Base-by-base conservation (phyloP, 139 green algal species). In the Zygnema circumcarinatum region DNA sequence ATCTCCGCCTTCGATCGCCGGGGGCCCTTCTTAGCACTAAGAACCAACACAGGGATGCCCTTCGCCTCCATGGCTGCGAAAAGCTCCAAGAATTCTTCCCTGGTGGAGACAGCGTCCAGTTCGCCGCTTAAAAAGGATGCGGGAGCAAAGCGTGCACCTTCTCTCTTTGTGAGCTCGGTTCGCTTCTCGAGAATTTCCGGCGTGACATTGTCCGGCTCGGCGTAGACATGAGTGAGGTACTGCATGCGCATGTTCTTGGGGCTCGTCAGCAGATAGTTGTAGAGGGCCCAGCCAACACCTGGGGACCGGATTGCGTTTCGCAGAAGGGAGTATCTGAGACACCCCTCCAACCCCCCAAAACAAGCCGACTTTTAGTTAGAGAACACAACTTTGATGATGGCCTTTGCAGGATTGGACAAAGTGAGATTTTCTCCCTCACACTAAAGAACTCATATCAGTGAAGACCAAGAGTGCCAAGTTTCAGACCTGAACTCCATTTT, bases 221-320 rank as follows among this genome's bases (percentile, higher is more conserved):
- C 21, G 67, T 88, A 88, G 16, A 88, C 82, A 74, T 88, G 82
- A 35, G 67, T 84, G 29, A 62, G 36, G 82, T 88, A 88, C 82
- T 88, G 82, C 38, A 47, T 85, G 16, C 68, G 67, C 67, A 88
- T 83, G 82, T 88, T 88, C 22, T 52, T 41, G 21, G 68, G 69
- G 0, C 33, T 84, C 2, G 82, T 38, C 29, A 88, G 67, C 0
- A 11, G 47, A 36, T 74, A 88, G 35, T 73, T 29, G 67, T 88
- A 88, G 25, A 88, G 68, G 20, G 82, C 82, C 82, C 82, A 88
- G 32, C 82, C 82, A 20, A 88, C 40, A 36, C 62, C 82, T 21
- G 82, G 82, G 22, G 38, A 68, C 0, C 82, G 68, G 0, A 88
- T 32, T 11, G 67, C 38, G 20, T 40, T 84, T 0, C 82, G 82